A percentile compares a stretch with the other conserved stretches of the same genome.
These are phyloP conservation scores for Pythium grandisporangium DNA, from an alignment of 352 stramenopile species.

Conservation along the genomic window DNA sequence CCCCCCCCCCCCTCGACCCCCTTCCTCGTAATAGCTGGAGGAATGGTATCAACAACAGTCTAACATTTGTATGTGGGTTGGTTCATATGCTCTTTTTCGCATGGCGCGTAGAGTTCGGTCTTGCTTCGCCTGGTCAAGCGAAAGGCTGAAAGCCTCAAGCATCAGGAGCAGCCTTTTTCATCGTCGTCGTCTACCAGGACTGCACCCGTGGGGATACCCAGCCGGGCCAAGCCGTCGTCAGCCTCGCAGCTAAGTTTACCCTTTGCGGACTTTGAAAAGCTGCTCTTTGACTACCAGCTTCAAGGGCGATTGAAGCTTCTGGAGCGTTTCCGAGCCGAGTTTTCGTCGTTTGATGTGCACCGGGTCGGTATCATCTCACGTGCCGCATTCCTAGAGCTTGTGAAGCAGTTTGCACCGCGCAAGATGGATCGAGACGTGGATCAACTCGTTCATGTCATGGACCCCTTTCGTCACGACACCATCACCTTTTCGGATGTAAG, in stretches of 20 bases:
- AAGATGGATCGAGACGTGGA: slow-evolving; percentile 13
- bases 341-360: slow-evolving; percentile 37
- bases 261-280: slow-evolving; percentile 56
- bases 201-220: background rate
- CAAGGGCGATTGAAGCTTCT: slow-evolving; percentile 54
- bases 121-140: slow-evolving; percentile 34
- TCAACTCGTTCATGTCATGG: slow-evolving; percentile 35
- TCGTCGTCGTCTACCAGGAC: too few species aligned
- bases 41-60: too few species aligned
- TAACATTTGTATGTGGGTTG: too few species aligned
- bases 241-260: slow-evolving; percentile 11
- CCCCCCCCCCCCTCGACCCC: too few species aligned
- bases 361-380: slow-evolving; percentile 41
- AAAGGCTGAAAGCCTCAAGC: slow-evolving; percentile 22
- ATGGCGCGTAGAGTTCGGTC: slow-evolving; percentile 24
- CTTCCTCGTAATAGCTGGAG: too few species aligned
- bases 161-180: slow-evolving; percentile 10
- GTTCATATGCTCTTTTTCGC: too few species aligned
- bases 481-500: slow-evolving; percentile 65
- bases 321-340: slow-evolving; percentile 35
- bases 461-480: slow-evolving; percentile 61
- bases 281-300: slow-evolving; percentile 66
- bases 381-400: slow-evolving; percentile 4
- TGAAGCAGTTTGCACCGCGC: slow-evolving; percentile 1
- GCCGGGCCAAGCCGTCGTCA: background rate